Evolutionary conservation across 441 rosid genomes (phyloP), one percentile per base, ranked within the genome.

Genomic region (Arabidopsis hybrid): DNA sequence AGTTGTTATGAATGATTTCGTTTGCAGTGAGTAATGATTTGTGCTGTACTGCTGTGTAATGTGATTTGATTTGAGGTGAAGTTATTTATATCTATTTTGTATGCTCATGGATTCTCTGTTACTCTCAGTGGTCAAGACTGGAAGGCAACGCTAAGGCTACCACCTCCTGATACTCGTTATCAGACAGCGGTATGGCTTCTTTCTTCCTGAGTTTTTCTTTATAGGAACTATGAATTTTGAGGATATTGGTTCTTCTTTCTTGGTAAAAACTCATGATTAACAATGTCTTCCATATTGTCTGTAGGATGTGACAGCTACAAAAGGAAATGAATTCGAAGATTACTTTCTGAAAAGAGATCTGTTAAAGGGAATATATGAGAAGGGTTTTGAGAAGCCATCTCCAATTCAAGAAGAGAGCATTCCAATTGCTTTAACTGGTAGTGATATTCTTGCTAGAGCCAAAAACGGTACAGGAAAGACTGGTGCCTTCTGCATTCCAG

Each of bases 361-460:
- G 57, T 87, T 92, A 10, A 92, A 88, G 92, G 98, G 96, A 57
- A 92, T 92, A 16, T 92, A 89, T 61, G 98, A 92, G 80, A 92
- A 92, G 80, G 98, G 98, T 9, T 92, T 92, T 77, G 98, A 92
- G 83, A 85, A 91, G 71, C 98, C 97, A 35, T 92, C 97, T 68
- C 97, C 97, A 6, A 92, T 92, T 69, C 97, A 92, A 71, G 97
- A 92, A 88, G 97, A 92, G 84, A 92, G 97, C 78, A 92, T 92
- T 82, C 97, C 97, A 14, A 90, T 92, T 83, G 97, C 96, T 71
- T 85, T 92, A 73, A 90, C 96, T 38, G 97, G 97, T 52, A 87
- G 97, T 67, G 97, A 92, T 80, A 92, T 92, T 83, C 96, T 92
- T 75, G 97, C 97, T 65, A 87, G 97, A 85, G 97, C 97, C 56